These are phyloP conservation scores for Rubia yunnanensis DNA, from an alignment of 257 asterid genomes.

Conservation along the genomic window DNA sequence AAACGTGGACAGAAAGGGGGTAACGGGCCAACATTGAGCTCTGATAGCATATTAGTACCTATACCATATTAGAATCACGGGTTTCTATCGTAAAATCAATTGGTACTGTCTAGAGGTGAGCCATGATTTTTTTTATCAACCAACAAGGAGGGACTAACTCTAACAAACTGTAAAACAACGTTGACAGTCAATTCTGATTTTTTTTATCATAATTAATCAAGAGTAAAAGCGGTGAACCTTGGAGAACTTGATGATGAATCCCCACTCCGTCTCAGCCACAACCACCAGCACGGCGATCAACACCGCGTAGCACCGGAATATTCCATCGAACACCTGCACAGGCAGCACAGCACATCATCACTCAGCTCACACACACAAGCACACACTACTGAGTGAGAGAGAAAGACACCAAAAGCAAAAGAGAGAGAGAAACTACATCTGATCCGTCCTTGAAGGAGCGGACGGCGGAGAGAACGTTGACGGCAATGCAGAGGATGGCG, in stretches of 20 bases:
- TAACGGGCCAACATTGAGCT: too few relatives aligned
- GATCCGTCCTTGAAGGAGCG: constrained; percentile 65
- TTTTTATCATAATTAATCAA: not conserved
- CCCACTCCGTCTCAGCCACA: constrained; percentile 94
- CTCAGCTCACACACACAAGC: not conserved
- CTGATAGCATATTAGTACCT: too few relatives aligned
- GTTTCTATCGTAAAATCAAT: too few relatives aligned
- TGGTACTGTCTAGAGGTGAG: too few relatives aligned
- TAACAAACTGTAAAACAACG: too few relatives aligned
- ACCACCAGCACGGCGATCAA: constrained; percentile 58
- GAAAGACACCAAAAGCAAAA: not conserved
- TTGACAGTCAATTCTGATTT: not conserved
- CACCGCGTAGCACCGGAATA: constrained; percentile 92
- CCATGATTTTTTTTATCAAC: too few relatives aligned
- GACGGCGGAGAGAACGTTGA: constrained; percentile 76
- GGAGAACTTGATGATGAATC: constrained; percentile 50
- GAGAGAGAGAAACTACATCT: constrained; percentile 39
- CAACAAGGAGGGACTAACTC: too few relatives aligned
- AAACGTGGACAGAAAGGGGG: too few relatives aligned
- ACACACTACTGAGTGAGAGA: not conserved
- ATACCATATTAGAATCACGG: too few relatives aligned
- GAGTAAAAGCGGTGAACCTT: constrained; percentile 33
- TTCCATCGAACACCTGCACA: constrained; percentile 75
- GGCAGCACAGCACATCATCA: not conserved
- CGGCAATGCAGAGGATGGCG: constrained; percentile 72